These are phyloP conservation scores for Coemansia sp. DNA, from an alignment of 192 early-diverging fungal species.

Conservation along the genomic window DNA sequence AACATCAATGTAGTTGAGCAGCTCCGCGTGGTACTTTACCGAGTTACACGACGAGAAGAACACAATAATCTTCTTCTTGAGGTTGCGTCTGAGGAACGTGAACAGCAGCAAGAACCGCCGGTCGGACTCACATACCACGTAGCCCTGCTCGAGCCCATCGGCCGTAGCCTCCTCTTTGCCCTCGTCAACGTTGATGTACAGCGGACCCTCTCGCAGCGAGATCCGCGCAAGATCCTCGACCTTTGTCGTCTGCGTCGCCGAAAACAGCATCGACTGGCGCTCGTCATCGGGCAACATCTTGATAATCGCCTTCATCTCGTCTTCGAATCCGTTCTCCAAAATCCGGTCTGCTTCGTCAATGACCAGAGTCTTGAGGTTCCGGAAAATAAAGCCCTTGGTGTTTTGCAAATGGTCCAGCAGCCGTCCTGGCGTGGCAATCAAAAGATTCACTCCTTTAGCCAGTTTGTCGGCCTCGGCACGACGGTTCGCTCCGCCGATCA, in stretches of 20 bases:
- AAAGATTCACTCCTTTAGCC: slow-evolving; percentile 91
- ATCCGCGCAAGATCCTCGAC: slow-evolving; percentile 97
- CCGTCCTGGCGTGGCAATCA: slow-evolving; percentile 96
- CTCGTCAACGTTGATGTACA: slow-evolving; percentile 99
- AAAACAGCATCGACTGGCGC: slow-evolving; percentile 98
- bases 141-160: slow-evolving; percentile 96
- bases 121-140: slow-evolving; percentile 92
- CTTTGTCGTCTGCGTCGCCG: slow-evolving; percentile 98
- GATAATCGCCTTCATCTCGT: slow-evolving; percentile 98
- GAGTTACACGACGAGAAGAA: slow-evolving; percentile 98
- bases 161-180: slow-evolving; percentile 93
- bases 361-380: slow-evolving; percentile 90
- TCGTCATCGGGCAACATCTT: slow-evolving; percentile 83
- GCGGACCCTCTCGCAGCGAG: slow-evolving; percentile 92
- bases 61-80: slow-evolving; percentile 97
- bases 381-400: slow-evolving; percentile 92
- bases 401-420: slow-evolving; percentile 99
- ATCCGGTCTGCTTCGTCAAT: slow-evolving; percentile 99
- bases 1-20: slow-evolving; percentile 99
- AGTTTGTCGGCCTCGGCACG: slow-evolving; percentile 96
- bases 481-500: slow-evolving; percentile 97
- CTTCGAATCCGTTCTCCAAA: slow-evolving; percentile 97
- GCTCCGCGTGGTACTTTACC: slow-evolving; percentile 96
- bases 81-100: slow-evolving; percentile 96
- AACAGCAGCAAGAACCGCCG: slow-evolving; percentile 95